Base-by-base conservation (phyloP, 129 eudicot genomes). In the Calendula officinalis region DNA sequence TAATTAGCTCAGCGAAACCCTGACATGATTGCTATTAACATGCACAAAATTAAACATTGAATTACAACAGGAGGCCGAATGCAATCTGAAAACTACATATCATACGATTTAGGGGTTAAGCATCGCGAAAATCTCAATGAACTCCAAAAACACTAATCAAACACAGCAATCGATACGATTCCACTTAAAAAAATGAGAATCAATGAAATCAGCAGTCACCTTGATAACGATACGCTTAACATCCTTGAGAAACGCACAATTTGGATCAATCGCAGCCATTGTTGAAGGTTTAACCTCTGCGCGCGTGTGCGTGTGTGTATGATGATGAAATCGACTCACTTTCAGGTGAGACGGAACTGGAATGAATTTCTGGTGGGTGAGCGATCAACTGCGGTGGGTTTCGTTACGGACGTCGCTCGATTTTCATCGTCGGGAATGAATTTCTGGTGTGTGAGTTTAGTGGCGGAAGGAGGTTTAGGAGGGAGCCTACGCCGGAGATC, bases 201-300 rank as follows among this genome's bases (percentile, higher is more conserved):
- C 12, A 33, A 12, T 14, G 64, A 66, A 45, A 38, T 48, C 36
- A 68, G 38, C 30, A n/a, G 43, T 10, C 27, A 85, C 94, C 94
- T 85, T 85, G 59, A 89, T 59, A 45, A 89, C 77, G 45, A 89
- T 67, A 41, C 94, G 94, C 74, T 85, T 89, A 30, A 89, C 97
- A 48, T 82, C 88, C 66, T 76, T 83, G 12, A 89, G 75, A 54
- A 89, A 89, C 5, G 71, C 76, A 45, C 70, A 61, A 77, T 22
- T 22, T 22, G 30, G 30, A 22, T 22, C 30, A 22, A 22, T 22
- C 30, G 30, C 30, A 22, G 30, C 89, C 92, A 88, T 81, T 60
- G 36, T 50, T 9, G 33, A 34, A 2, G 45, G 59, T 42, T 49
- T 30, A 4, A 49, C 34, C 30, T 22, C 30, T 22, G 30, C 30